A percentile compares a stretch with the other conserved stretches of the same genome.
Conservation (phyloP, 2,329 filamentous ascomycete genomes). For the Stylonectria norvegica region DNA sequence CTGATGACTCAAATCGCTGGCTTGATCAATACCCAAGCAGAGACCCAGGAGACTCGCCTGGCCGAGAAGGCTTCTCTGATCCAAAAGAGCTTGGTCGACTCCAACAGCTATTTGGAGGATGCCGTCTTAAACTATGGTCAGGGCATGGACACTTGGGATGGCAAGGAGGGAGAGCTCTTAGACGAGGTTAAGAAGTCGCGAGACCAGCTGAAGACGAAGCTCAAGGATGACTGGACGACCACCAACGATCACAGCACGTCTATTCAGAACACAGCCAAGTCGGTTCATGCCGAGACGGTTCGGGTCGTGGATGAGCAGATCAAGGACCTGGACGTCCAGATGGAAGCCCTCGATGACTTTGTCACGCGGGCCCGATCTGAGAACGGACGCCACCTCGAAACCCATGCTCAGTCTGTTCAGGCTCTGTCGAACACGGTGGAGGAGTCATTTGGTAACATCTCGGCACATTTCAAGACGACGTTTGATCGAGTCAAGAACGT, state of each 20-base stretch:
- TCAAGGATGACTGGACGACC: constrained; percentile 81
- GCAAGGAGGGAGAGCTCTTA: constrained; percentile 65
- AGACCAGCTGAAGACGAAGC: constrained; percentile 73
- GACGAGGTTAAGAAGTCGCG: constrained; percentile 69
- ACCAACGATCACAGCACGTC: constrained; percentile 78
- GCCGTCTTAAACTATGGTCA: constrained; percentile 63
- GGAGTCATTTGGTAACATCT: constrained; percentile 68
- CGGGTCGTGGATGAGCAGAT: constrained; percentile 88
- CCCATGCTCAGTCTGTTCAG: constrained; percentile 64
- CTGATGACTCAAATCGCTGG: constrained; percentile 72
- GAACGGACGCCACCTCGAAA: constrained; percentile 73
- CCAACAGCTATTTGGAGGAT: constrained; percentile 62
- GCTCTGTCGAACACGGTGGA: constrained; percentile 66
- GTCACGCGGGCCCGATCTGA: constrained; percentile 77
- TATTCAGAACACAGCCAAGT: constrained; percentile 78
- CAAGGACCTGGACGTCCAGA: constrained; percentile 79
- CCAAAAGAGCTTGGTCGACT: constrained; percentile 59
- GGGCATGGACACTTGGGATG: constrained; percentile 72
- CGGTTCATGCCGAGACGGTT: constrained; percentile 86
- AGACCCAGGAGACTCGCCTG: constrained; percentile 70
- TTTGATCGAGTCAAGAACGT: constrained; percentile 66
- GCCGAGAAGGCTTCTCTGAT: constrained; percentile 60
- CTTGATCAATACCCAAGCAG: constrained; percentile 72
- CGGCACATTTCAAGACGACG: constrained; percentile 65
- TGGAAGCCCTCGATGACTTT: constrained; percentile 87